Percentiles rank a stretch among this genome's conserved stretches.
These are phyloP conservation scores for Camellia granthamiana DNA, from an alignment of 148 eudicot species.

Conservation along the genomic window DNA sequence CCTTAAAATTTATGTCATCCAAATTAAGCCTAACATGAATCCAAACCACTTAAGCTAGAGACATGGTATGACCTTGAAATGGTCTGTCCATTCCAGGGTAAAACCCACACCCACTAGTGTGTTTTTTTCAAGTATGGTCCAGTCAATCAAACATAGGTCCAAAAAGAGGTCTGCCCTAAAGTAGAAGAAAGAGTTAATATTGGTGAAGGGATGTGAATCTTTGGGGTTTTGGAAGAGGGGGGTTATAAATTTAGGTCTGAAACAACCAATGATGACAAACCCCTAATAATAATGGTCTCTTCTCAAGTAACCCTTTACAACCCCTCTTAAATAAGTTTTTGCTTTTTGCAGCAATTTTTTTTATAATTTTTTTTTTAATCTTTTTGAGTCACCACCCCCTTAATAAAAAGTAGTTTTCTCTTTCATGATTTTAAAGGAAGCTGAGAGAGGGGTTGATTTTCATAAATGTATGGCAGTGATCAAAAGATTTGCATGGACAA, in stretches of 20 bases:
- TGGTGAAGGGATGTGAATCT: constrained; percentile 15
- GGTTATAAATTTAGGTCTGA: constrained; percentile 14
- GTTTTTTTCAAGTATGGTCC: constrained; percentile 12
- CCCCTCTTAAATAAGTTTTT: constrained; percentile 20
- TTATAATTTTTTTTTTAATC: too few relatives aligned
- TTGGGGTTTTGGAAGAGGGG: not conserved
- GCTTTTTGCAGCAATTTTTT: constrained; percentile 16
- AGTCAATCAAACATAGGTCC: constrained; percentile 18
- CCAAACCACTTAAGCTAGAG: not conserved
- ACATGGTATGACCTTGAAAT: not conserved
- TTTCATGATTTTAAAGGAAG: constrained; percentile 26
- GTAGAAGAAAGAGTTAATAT: constrained; percentile 13
- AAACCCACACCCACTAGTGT: not conserved
- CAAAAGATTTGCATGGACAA: constrained; percentile 44
- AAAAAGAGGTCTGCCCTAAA: constrained; percentile 25
- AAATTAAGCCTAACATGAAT: not conserved
- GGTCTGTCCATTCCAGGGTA: constrained; percentile 1
- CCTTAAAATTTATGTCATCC: too few relatives aligned
- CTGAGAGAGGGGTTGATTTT: constrained; percentile 14
- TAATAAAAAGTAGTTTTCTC: constrained; percentile 1
- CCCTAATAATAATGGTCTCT: constrained; percentile 19
- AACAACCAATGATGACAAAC: constrained; percentile 29
- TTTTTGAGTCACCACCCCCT: not conserved
- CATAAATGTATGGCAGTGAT: constrained; percentile 40
- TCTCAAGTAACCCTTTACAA: constrained; percentile 16